A percentile compares a stretch with the other conserved stretches of the same genome.
These are phyloP conservation scores for Cinchona pubescens DNA, from an alignment of 257 asterid species.

Conservation along the genomic window DNA sequence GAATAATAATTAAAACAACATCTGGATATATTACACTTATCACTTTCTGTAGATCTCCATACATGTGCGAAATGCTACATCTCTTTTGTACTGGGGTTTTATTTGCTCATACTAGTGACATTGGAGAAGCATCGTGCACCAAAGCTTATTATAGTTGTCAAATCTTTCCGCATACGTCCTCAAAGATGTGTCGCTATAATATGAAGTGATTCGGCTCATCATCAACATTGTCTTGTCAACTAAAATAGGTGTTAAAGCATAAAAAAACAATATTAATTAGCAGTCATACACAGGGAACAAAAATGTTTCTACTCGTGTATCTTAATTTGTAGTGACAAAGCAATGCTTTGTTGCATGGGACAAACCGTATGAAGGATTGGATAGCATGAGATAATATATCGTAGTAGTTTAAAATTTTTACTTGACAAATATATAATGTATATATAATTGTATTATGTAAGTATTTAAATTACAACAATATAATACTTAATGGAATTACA, in stretches of 20 bases:
- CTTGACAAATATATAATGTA: no score
- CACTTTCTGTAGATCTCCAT: not conserved
- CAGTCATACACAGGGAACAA: not conserved
- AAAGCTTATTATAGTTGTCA: not conserved
- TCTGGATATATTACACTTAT: not conserved
- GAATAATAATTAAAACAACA: not conserved
- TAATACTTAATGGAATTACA: no score
- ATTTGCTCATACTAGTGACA: not conserved
- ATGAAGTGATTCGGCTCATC: no score
- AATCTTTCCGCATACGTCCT: not conserved
- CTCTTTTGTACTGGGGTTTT: not conserved
- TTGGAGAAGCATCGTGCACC: not conserved
- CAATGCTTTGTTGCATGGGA: not conserved
- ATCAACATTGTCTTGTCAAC: slow-evolving; percentile 33
- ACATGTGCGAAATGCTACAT: not conserved
- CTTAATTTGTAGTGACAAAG: not conserved
- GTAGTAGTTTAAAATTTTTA: no score
- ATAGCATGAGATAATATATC: not conserved
- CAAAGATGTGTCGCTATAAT: no score
- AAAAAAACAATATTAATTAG: not conserved
- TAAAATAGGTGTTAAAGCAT: slow-evolving; percentile 25
- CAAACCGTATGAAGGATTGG: not conserved
- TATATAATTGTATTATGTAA: no score
- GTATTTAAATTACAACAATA: no score
- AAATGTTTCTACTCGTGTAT: not conserved